These are phyloP conservation scores for Pezicula radicicola DNA, from an alignment of 2,329 filamentous ascomycete species.

Conservation along the genomic window DNA sequence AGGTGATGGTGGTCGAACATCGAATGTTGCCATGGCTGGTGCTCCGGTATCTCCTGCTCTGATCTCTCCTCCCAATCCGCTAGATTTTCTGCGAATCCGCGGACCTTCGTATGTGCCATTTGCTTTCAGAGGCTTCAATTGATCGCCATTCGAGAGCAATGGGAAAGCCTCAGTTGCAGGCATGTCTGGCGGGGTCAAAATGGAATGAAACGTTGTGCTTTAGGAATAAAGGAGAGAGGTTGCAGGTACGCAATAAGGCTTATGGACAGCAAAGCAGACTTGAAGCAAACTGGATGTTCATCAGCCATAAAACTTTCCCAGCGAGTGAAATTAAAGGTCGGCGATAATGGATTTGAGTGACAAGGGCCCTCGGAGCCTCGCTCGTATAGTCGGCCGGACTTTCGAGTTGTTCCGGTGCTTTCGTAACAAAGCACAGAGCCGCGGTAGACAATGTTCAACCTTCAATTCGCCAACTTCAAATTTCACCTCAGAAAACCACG, in stretches of 20 bases:
- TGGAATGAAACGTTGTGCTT: background rate
- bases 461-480: no score
- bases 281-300: background rate
- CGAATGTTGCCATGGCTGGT: conserved; percentile 44
- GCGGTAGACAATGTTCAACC: no score
- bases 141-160: conserved; percentile 19
- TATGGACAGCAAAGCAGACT: background rate
- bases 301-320: conserved; percentile 1
- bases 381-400: no score
- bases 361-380: background rate
- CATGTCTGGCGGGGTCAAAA: background rate
- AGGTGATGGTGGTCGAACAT: conserved; percentile 23
- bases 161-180: conserved; percentile 24
- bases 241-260: background rate
- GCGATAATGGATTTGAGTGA: background rate
- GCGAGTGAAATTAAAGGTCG: background rate
- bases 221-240: background rate
- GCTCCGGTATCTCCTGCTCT: conserved; percentile 47
- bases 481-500: no score
- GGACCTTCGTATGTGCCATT: conserved; percentile 16
- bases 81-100: conserved; percentile 39
- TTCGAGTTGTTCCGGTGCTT: no score
- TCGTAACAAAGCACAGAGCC: no score
- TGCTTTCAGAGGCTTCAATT: conserved; percentile 17
- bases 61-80: conserved; percentile 47